A percentile compares a stretch with the other conserved stretches of the same genome.
phyloP scores from a whole-genome alignment of 2,329 filamentous ascomycete species.

The Hypoxylon sp. region DNA sequence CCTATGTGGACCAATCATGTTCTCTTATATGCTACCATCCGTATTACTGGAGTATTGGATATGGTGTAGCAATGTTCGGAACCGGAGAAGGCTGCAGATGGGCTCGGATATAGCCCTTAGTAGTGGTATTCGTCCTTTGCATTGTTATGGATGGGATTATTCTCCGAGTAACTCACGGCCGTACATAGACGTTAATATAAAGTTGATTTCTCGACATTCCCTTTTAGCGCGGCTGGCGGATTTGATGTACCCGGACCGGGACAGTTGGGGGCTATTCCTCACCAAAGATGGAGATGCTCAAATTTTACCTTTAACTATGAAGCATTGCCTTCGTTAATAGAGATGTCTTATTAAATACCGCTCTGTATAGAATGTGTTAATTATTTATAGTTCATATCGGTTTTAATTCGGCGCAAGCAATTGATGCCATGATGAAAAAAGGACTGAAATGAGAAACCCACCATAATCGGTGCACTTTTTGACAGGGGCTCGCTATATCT shows the following conservation, averaged over 20 bases:
- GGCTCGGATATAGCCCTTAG: neutral
- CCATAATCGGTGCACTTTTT: too few relatives aligned
- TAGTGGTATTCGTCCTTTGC: neutral
- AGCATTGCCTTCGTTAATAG: too few relatives aligned
- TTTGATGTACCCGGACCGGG: too few relatives aligned
- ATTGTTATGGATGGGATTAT: neutral
- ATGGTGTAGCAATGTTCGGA: neutral
- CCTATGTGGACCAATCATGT: neutral
- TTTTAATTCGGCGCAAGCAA: too few relatives aligned
- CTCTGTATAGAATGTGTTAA: too few relatives aligned
- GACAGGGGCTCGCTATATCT: too few relatives aligned
- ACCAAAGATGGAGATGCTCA: neutral
- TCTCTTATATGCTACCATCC: neutral
- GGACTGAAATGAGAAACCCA: too few relatives aligned
- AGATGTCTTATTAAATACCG: too few relatives aligned
- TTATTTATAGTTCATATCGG: too few relatives aligned
- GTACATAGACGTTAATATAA: neutral
- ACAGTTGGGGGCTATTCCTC: neutral
- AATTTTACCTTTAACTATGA: too few relatives aligned
- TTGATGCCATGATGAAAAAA: too few relatives aligned
- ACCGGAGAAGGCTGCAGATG: neutral
- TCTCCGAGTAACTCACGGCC: neutral
- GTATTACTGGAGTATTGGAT: neutral
- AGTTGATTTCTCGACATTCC: neutral
- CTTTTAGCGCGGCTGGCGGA: neutral